Evolutionary conservation across 331 rosid genomes (phyloP).

Genomic region (Pyracantha coccinea): DNA sequence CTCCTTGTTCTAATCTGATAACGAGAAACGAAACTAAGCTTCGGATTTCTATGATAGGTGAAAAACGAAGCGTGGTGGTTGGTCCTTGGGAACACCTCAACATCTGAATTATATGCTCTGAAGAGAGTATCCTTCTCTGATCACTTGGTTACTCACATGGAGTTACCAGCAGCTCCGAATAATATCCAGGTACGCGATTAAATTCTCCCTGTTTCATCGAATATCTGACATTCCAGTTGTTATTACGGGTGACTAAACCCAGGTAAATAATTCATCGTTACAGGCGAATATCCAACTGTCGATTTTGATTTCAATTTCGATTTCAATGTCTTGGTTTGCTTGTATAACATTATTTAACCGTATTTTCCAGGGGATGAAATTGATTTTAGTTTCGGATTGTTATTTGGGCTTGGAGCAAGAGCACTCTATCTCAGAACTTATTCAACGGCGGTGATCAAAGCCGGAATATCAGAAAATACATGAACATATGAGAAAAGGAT

Average conservation of each 20-base stretch:
- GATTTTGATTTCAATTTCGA: not conserved
- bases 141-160: conserved; percentile 71
- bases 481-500: too few relatives aligned
- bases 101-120: conserved; percentile 66
- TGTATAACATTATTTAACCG: not conserved
- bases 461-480: not conserved
- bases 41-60: conserved; percentile 38
- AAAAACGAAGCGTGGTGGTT: conserved; percentile 99
- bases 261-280: not conserved
- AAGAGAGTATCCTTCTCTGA: conserved; percentile 76
- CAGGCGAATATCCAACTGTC: not conserved
- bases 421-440: conserved; percentile 44
- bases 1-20: not conserved
- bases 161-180: conserved; percentile 43
- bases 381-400: conserved; percentile 81
- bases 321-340: not conserved
- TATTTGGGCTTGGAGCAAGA: conserved; percentile 81
- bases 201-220: too few relatives aligned
- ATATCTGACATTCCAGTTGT: too few relatives aligned
- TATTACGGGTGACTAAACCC: too few relatives aligned
- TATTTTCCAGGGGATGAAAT: conserved; percentile 60
- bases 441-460: not conserved
- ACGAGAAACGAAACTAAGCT: not conserved
- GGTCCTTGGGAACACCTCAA: conserved; percentile 73
- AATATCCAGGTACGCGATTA: conserved; percentile 39